Conservation (phyloP, 2,329 filamentous ascomycete genomes). For the Penicillium sp. region DNA sequence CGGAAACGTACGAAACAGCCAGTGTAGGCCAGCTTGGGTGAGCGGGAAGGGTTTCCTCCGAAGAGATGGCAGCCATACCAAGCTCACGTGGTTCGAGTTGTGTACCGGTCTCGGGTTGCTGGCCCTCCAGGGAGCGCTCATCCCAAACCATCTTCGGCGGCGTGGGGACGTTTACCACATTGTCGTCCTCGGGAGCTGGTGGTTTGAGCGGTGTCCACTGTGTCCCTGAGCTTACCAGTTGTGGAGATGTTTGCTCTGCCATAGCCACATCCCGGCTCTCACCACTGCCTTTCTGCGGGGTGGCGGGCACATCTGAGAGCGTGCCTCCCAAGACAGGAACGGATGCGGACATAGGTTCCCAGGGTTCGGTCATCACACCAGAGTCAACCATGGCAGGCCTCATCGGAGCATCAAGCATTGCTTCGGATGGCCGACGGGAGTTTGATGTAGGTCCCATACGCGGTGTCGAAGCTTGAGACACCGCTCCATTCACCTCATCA, state of each 20-base stretch:
- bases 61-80: constrained; percentile 30
- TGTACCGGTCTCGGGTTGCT: constrained; percentile 14
- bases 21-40: constrained; percentile 40
- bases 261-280: constrained; percentile 15
- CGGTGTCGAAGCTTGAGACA: constrained; percentile 39
- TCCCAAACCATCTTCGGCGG: constrained; percentile 42
- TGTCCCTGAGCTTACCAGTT: constrained; percentile 38
- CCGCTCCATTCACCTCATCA: constrained; percentile 49
- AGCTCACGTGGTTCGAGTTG: constrained; percentile 23
- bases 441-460: constrained; percentile 27
- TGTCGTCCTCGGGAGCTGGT: constrained; percentile 22
- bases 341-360: constrained; percentile 37
- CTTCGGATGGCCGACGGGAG: constrained; percentile 32
- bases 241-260: constrained; percentile 17
- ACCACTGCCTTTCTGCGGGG: constrained; percentile 15
- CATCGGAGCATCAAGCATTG: constrained; percentile 18
- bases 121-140: constrained; percentile 19
- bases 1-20: constrained; percentile 29
- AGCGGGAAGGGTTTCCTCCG: constrained; percentile 34
- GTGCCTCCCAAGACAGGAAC: constrained; percentile 18
- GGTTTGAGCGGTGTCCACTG: constrained; percentile 40
- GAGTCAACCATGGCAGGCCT: constrained; percentile 52
- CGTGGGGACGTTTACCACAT: constrained; percentile 30
- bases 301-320: constrained; percentile 16
- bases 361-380: constrained; percentile 58